Evolutionary conservation across 2,329 filamentous ascomycete species (phyloP).

Genomic region (Sordariomycetes sp.): DNA sequence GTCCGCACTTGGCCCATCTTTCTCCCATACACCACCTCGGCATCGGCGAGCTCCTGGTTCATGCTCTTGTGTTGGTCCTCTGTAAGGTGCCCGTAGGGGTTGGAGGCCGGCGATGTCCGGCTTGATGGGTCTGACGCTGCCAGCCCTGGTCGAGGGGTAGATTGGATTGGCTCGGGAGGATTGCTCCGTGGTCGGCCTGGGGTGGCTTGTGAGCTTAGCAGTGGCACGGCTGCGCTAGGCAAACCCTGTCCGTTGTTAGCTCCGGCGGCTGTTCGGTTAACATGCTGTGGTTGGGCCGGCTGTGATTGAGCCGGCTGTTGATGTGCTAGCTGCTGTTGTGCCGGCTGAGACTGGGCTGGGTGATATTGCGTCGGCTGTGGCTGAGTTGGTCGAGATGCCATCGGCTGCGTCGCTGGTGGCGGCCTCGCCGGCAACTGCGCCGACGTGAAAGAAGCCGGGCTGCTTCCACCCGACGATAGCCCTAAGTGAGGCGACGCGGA

Average conservation of each 20-base stretch:
- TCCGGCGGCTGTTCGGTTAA: slow-evolving; percentile 4
- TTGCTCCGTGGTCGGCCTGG: too few species aligned
- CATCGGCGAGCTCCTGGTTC: slow-evolving; percentile 12
- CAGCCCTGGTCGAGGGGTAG: background rate
- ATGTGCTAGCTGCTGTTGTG: too few species aligned
- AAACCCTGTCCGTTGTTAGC: slow-evolving; percentile 2
- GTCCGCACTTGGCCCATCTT: background rate
- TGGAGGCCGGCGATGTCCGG: slow-evolving; percentile 6
- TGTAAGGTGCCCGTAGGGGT: slow-evolving; percentile 31
- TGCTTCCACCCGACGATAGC: background rate
- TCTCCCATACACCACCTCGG: slow-evolving; percentile 11
- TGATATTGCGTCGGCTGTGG: background rate
- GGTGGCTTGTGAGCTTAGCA: too few species aligned
- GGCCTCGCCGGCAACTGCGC: background rate
- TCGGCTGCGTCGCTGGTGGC: background rate
- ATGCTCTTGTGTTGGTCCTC: slow-evolving; percentile 10
- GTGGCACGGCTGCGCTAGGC: background rate
- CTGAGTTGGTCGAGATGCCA: background rate
- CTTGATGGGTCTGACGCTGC: background rate
- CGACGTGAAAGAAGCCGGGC: background rate
- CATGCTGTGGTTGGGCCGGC: slow-evolving; percentile 5
- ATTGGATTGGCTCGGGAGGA: background rate
- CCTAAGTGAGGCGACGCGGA: background rate
- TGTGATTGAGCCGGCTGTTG: too few species aligned
- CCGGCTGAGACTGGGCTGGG: too few species aligned